A percentile compares a stretch with the other conserved stretches of the same genome.
phyloP scores from a whole-genome alignment of 2,329 filamentous ascomycete species.

The Hypoxylon sp. region DNA sequence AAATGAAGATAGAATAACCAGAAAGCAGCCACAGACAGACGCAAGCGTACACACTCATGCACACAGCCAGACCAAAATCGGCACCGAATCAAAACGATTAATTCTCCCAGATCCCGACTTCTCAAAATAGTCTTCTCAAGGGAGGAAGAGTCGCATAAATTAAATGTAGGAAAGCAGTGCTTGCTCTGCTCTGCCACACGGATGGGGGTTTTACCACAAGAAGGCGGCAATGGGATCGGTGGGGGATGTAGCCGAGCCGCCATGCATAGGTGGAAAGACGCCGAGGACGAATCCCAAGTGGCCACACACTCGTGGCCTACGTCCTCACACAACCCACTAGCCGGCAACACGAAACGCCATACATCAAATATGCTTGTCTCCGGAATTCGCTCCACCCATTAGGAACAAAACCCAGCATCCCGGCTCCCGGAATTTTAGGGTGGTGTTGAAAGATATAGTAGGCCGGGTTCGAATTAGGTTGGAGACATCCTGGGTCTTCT shows the following conservation, averaged over 20 bases:
- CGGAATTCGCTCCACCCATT: constrained; percentile 21
- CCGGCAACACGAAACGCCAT: constrained; percentile 47
- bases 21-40: constrained; percentile 2
- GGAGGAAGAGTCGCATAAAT: constrained; percentile 19
- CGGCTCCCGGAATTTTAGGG: constrained; percentile 21
- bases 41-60: constrained; percentile 28
- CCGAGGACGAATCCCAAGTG: constrained; percentile 25
- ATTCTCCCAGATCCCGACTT: constrained; percentile 23
- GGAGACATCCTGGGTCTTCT: constrained; percentile 15
- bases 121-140: constrained; percentile 30
- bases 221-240: constrained; percentile 40
- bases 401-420: constrained; percentile 31
- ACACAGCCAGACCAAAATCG: constrained; percentile 24
- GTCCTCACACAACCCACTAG: constrained; percentile 42
- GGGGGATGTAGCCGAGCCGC: constrained; percentile 38
- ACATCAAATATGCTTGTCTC: constrained; percentile 29
- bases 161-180: constrained; percentile 17
- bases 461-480: constrained; percentile 23
- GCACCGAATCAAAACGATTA: constrained; percentile 18
- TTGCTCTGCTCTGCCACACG: constrained; percentile 38
- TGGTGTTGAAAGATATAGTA: constrained; percentile 15
- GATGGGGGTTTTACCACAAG: constrained; percentile 28
- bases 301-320: constrained; percentile 29
- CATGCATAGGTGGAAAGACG: constrained; percentile 35
- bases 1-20: constrained; percentile 14